Conservation (phyloP, 805 yeast species). For the Hanseniaspora lachancei region DNA sequence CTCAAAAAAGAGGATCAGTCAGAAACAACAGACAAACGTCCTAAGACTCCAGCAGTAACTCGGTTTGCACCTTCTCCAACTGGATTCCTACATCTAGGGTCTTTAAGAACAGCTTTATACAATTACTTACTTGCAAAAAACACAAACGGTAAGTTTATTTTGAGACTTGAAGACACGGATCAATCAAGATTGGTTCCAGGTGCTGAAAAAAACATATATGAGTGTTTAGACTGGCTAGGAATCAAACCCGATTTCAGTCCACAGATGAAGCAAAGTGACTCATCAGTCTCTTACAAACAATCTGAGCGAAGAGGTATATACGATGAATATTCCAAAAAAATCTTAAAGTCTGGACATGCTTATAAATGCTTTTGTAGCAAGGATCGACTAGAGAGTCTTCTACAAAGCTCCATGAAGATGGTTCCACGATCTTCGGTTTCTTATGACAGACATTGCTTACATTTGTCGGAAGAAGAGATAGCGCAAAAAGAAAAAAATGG, state of each 20-base stretch:
- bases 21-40: slow-evolving; percentile 26
- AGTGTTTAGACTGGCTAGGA: slow-evolving; percentile 66
- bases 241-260: slow-evolving; percentile 77
- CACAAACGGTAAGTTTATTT: slow-evolving; percentile 67
- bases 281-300: slow-evolving; percentile 57
- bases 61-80: slow-evolving; percentile 98
- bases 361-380: slow-evolving; percentile 80
- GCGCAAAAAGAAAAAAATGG: slow-evolving; percentile 25
- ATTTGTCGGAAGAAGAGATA: slow-evolving; percentile 33
- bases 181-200: slow-evolving; percentile 61
- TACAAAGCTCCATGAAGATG: slow-evolving; percentile 59
- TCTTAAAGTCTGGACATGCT: slow-evolving; percentile 58
- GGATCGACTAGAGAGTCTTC: slow-evolving; percentile 53
- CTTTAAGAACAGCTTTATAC: slow-evolving; percentile 82
- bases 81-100: slow-evolving; percentile 86
- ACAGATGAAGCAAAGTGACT: slow-evolving; percentile 19
- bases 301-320: slow-evolving; percentile 66
- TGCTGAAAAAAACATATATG: slow-evolving; percentile 72
- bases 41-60: slow-evolving; percentile 54
- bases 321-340: slow-evolving; percentile 38
- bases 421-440: slow-evolving; percentile 86
- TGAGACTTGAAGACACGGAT: slow-evolving; percentile 90
- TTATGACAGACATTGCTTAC: slow-evolving; percentile 71
- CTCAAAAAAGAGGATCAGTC: slow-evolving; percentile 16
- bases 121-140: slow-evolving; percentile 69